phyloP scores from a whole-genome alignment of 1,284 basidiomycete species.

The Rhodotorula sp. region DNA sequence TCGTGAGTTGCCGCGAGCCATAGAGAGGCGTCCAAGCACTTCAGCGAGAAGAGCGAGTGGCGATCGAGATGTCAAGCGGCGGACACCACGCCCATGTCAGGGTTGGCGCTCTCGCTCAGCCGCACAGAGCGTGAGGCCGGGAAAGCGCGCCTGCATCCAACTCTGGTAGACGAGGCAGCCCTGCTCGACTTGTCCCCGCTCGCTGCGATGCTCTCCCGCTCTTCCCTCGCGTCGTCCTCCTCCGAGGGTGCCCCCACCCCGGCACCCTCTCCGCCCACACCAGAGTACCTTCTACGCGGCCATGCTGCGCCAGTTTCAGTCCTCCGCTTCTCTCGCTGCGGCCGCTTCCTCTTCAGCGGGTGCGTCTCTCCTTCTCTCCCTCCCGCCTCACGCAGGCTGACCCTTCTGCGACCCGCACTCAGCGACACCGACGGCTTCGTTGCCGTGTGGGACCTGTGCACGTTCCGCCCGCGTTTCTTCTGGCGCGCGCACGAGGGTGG shows the following conservation, averaged over 20 bases:
- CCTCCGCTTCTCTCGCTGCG: conserved; percentile 25
- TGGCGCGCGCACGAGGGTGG: conserved; percentile 41
- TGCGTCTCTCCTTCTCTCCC: not conserved
- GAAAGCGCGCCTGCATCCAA: not conserved
- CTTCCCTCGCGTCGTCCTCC: not conserved
- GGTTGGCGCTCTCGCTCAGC: not conserved
- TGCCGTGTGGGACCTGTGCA: conserved; percentile 39
- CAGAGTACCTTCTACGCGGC: conserved; percentile 40
- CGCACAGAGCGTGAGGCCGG: no score
- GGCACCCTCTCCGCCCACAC: conserved; percentile 1
- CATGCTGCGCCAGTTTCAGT: conserved; percentile 38
- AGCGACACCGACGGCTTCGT: conserved; percentile 44
- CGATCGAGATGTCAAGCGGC: conserved; percentile 2
- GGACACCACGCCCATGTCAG: no score
- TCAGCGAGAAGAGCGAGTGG: not conserved
- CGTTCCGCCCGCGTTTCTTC: conserved; percentile 30
- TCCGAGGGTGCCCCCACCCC: not conserved
- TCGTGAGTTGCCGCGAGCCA: conserved; percentile 5
- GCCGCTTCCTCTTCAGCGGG: conserved; percentile 30
- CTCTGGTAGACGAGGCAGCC: not conserved
- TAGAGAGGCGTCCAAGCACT: not conserved
- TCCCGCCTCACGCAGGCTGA: not conserved
- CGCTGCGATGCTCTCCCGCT: not conserved
- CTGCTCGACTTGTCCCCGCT: not conserved
- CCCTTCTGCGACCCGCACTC: not conserved